phyloP scores from a whole-genome alignment of 2,329 filamentous ascomycete genomes.

The Tolypocladium sp. region DNA sequence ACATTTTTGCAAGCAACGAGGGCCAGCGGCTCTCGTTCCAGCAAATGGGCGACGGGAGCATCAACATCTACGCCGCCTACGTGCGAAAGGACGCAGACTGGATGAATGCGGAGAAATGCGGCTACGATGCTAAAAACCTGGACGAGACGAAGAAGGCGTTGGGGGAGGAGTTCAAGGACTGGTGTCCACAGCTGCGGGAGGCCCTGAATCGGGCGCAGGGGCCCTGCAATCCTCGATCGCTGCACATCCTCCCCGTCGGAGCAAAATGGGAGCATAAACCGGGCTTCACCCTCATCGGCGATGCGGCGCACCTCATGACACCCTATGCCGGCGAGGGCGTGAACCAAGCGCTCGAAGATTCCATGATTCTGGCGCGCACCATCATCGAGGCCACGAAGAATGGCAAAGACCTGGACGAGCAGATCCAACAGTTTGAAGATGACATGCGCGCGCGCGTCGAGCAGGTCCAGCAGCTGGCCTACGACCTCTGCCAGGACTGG shows the following conservation, averaged over 20 bases:
- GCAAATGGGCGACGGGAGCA: conserved; percentile 37
- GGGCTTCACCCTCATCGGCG: conserved; percentile 47
- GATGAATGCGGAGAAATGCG: conserved; percentile 26
- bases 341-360: conserved; percentile 47
- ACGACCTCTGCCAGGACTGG: conserved; percentile 36
- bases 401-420: conserved; percentile 20
- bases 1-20: conserved; percentile 32
- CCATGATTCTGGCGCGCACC: conserved; percentile 35
- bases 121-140: conserved; percentile 31
- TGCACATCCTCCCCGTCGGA: conserved; percentile 45
- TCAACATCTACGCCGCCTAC: conserved; percentile 29
- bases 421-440: conserved; percentile 24
- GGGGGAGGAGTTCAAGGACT: conserved; percentile 28
- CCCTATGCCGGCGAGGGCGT: conserved; percentile 51
- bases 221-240: conserved; percentile 27
- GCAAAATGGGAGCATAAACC: conserved; percentile 34
- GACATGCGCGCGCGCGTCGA: conserved; percentile 27
- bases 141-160: conserved; percentile 27
- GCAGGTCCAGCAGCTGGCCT: conserved; percentile 29
- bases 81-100: conserved; percentile 29
- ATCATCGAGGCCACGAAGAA: conserved; percentile 23
- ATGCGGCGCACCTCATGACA: conserved; percentile 52
- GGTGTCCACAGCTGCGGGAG: conserved; percentile 30
- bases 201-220: conserved; percentile 30
- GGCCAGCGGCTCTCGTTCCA: conserved; percentile 28